Evolutionary conservation across 1,284 basidiomycete genomes (phyloP).

Genomic region (Apiotrichum siamense): DNA sequence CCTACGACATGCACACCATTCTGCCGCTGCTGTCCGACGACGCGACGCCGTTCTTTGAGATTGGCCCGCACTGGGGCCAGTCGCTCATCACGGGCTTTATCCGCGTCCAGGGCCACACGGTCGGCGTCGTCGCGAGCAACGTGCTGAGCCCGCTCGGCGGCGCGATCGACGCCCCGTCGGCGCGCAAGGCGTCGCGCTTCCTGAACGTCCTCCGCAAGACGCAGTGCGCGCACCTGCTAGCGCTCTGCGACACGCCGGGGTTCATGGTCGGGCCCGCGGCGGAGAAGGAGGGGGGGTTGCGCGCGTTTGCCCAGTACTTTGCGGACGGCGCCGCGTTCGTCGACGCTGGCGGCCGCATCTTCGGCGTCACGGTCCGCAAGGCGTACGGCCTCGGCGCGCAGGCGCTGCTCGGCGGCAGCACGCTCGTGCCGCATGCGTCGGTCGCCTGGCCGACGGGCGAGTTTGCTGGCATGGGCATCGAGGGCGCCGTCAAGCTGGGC

Average conservation of each 20-base stretch:
- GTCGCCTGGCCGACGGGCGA: constrained; percentile 19
- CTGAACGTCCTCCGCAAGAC: constrained; percentile 17
- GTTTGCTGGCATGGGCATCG: constrained; percentile 21
- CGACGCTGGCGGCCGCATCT: constrained; percentile 14
- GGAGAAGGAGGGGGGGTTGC: constrained; percentile 16
- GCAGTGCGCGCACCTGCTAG: constrained; percentile 9
- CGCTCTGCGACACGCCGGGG: constrained; percentile 18
- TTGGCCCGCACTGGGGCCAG: constrained; percentile 15
- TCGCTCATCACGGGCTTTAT: constrained; percentile 18
- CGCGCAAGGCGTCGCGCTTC: constrained; percentile 17
- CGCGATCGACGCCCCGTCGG: constrained; percentile 11
- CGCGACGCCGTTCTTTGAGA: constrained; percentile 17
- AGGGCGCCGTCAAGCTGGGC: constrained; percentile 19
- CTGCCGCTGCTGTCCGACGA: constrained; percentile 16
- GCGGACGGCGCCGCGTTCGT: constrained; percentile 11
- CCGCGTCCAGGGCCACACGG: constrained; percentile 12
- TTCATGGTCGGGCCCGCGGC: constrained; percentile 19
- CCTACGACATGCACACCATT: constrained; percentile 17
- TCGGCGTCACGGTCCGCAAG: constrained; percentile 18
- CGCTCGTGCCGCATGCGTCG: constrained; percentile 11
- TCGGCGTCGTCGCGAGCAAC: constrained; percentile 15
- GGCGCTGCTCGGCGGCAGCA: constrained; percentile 15
- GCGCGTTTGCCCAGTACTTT: constrained; percentile 17
- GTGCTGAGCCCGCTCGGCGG: constrained; percentile 15
- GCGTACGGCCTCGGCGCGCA: constrained; percentile 19